Evolutionary conservation across 306 rosid genomes (phyloP).

Genomic region (Cucurbita pepo): DNA sequence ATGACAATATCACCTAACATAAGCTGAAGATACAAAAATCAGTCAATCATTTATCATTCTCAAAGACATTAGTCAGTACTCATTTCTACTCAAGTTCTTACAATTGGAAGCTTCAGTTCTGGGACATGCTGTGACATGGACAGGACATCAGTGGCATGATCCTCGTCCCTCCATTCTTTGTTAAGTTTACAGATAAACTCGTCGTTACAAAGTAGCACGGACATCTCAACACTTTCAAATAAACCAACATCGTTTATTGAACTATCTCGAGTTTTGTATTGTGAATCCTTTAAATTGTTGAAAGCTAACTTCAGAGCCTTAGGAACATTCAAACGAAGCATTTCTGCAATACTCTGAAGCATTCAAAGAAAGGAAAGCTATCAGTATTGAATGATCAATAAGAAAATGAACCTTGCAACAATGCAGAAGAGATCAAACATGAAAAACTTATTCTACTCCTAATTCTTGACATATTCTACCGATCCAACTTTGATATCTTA

Average conservation of each 20-base stretch:
- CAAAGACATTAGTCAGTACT: background rate
- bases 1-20: constrained; percentile 78
- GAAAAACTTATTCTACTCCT: background rate
- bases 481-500: background rate
- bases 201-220: constrained; percentile 69
- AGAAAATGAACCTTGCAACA: background rate
- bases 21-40: constrained; percentile 43
- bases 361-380: background rate
- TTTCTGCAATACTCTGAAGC: constrained; percentile 55
- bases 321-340: constrained; percentile 65
- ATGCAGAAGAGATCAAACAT: background rate
- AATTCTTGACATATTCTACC: background rate
- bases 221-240: constrained; percentile 59
- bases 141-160: constrained; percentile 71
- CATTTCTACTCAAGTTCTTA: constrained; percentile 21
- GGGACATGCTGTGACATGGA: constrained; percentile 74
- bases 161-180: constrained; percentile 91
- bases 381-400: background rate
- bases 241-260: constrained; percentile 56
- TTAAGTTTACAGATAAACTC: constrained; percentile 64
- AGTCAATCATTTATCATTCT: constrained; percentile 8
- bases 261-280: constrained; percentile 48
- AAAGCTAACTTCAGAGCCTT: constrained; percentile 65
- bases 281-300: constrained; percentile 48
- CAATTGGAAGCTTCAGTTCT: constrained; percentile 59